Percentiles rank a stretch among this genome's conserved stretches.
Evolutionary conservation across 306 rosid genomes (phyloP).

Genomic region (Vigna mungo): DNA sequence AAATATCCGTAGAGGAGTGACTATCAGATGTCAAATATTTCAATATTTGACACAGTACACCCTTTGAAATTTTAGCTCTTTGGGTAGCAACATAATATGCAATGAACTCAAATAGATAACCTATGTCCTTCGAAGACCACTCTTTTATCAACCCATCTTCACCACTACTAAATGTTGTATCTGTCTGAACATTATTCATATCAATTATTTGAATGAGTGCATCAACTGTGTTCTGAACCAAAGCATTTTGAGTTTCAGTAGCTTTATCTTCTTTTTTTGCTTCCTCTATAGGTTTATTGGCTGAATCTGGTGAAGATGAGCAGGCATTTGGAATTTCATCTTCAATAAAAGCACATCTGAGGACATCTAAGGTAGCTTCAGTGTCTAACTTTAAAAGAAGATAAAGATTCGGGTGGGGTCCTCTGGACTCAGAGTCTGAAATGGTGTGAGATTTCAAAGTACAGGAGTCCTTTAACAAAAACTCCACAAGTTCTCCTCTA

Average conservation of each 20-base stretch:
- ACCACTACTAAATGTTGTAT: constrained; percentile 51
- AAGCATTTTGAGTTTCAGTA: constrained; percentile 51
- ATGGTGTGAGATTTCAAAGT: constrained; percentile 54
- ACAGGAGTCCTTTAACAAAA: constrained; percentile 68
- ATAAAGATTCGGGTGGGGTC: constrained; percentile 66
- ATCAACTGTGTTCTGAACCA: constrained; percentile 79
- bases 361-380: constrained; percentile 82
- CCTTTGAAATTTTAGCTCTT: constrained; percentile 74
- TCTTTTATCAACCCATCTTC: constrained; percentile 50
- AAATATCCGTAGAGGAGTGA: constrained; percentile 50
- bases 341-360: constrained; percentile 76
- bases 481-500: constrained; percentile 77
- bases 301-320: constrained; percentile 54
- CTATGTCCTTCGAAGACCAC: constrained; percentile 79
- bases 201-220: constrained; percentile 69
- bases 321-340: constrained; percentile 55
- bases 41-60: constrained; percentile 71
- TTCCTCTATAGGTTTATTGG: constrained; percentile 45
- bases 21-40: constrained; percentile 72
- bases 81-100: constrained; percentile 79
- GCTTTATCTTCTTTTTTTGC: constrained; percentile 45
- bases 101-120: constrained; percentile 78
- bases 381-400: constrained; percentile 78
- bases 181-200: constrained; percentile 54
- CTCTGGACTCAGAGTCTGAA: constrained; percentile 49